Conservation (phyloP, 1,284 basidiomycete genomes). For the Earliella scabrosa region DNA sequence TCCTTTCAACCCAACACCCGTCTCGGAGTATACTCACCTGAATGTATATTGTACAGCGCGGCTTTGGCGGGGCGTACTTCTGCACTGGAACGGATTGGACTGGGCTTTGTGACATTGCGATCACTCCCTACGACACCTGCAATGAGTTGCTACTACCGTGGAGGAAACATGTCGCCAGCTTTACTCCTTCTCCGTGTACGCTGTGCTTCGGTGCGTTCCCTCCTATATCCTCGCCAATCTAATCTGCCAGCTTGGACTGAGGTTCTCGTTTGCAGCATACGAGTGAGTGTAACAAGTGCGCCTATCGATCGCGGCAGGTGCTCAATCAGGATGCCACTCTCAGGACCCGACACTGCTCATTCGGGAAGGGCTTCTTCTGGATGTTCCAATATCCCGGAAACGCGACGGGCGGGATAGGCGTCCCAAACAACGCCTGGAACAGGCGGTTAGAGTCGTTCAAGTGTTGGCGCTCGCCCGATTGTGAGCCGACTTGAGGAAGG, state of each 20-base stretch:
- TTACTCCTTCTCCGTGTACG: constrained; percentile 8
- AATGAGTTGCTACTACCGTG: constrained; percentile 8
- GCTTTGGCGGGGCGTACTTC: constrained; percentile 12
- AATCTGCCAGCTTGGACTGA: too few species aligned
- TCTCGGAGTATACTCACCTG: not conserved
- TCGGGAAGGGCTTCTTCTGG: constrained; percentile 4
- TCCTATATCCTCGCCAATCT: not conserved
- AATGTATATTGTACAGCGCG: not conserved
- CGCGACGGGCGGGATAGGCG: constrained; percentile 5
- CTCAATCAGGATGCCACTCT: too few species aligned
- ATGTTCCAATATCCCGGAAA: constrained; percentile 12
- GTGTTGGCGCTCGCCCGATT: constrained; percentile 7
- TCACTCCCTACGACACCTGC: constrained; percentile 7
- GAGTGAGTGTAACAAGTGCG: not conserved
- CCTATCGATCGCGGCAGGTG: too few species aligned
- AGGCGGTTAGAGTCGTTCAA: constrained; percentile 6
- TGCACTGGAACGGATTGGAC: constrained; percentile 20
- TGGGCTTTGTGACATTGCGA: constrained; percentile 12
- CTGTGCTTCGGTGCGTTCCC: not conserved
- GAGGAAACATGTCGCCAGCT: constrained; percentile 8
- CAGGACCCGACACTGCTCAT: not conserved
- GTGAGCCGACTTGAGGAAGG: not conserved
- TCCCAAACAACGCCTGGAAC: constrained; percentile 6
- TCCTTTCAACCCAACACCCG: too few species aligned
- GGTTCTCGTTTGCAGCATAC: too few species aligned